Evolutionary conservation across 805 yeast genomes (phyloP), one percentile per base, ranked within the genome.

Genomic region (Sporopachydermia lactativora): DNA sequence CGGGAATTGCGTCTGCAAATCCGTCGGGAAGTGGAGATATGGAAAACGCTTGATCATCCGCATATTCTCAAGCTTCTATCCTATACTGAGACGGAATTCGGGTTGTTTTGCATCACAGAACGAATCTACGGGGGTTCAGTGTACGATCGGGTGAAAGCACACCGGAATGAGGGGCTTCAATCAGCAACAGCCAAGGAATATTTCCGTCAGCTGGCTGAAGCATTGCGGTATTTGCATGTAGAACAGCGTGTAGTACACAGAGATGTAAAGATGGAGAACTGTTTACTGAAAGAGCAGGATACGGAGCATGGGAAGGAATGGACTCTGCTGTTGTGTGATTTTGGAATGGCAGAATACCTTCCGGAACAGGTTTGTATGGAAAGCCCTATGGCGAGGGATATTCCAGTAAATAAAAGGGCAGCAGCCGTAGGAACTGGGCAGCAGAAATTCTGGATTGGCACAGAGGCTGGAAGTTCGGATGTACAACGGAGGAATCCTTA

Each of bases 231-330:
- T 53, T 64, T 85, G 71, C 83, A 77, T 53, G 71, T 68, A 45
- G 63, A 66, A 4, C 60, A 61, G 49, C 73, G 77, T 1, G 65
- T 82, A 19, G 81, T 78, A 5, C 95, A 84, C 51, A 88, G 95
- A 2, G 95, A 84, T 59, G 57, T 84, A 38, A 84, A 84, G 58
- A 64, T 84, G 36, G 95, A 84, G 50, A 84, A 84, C 52, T 81
- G 89, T 45, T 60, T 84, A 36, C 55, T 83, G 18, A 77, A 77
- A 45, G 60, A 64, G 15, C 48, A 49, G 38, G 46, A 47, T 4
- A 47, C 46, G 8, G 54, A 53, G 45, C 49, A 19, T 47, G 60
- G 44, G 56, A 49, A 39, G 54, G 49, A n/a, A 36, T 50, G 55
- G 41, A 61, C 61, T 36, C 64, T 83, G 46, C 53, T 79, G 17